phyloP scores from a whole-genome alignment of 768 basidiomycete species.

The Boletus subcaerulescens region DNA sequence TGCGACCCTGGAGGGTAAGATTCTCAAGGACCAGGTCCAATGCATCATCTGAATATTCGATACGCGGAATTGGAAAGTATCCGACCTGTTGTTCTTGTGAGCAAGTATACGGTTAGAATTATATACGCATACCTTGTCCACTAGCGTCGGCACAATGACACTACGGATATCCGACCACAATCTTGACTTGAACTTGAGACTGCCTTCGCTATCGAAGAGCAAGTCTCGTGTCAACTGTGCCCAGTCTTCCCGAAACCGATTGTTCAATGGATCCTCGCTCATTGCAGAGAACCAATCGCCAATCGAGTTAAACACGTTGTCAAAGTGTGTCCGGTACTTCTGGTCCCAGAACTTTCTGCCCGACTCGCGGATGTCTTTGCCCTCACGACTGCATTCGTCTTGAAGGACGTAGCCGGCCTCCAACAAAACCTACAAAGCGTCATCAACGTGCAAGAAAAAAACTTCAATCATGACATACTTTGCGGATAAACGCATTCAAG shows the following conservation, averaged over 20 bases:
- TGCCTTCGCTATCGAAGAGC: constrained; percentile 75
- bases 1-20: constrained; percentile 80
- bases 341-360: constrained; percentile 78
- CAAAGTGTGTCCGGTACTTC: constrained; percentile 74
- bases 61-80: constrained; percentile 86
- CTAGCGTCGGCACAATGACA: constrained; percentile 76
- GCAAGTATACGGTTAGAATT: not conserved
- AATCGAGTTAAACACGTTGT: constrained; percentile 68
- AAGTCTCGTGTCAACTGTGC: constrained; percentile 77
- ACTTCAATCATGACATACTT: constrained; percentile 36
- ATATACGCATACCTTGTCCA: constrained; percentile 55
- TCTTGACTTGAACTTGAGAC: constrained; percentile 82
- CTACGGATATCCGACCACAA: constrained; percentile 86
- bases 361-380: constrained; percentile 56
- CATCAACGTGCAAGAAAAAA: not conserved
- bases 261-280: constrained; percentile 81
- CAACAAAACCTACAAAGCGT: constrained; percentile 52
- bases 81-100: constrained; percentile 46
- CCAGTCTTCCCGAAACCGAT: constrained; percentile 80
- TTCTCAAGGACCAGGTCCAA: constrained; percentile 94
- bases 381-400: constrained; percentile 67
- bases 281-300: constrained; percentile 82
- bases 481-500: constrained; percentile 63
- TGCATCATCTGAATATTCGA: constrained; percentile 87
- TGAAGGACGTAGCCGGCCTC: constrained; percentile 87